A percentile compares a stretch with the other conserved stretches of the same genome.
These are phyloP conservation scores for Kazachstania sp. DNA, from an alignment of 1,139 yeast species.

Conservation along the genomic window DNA sequence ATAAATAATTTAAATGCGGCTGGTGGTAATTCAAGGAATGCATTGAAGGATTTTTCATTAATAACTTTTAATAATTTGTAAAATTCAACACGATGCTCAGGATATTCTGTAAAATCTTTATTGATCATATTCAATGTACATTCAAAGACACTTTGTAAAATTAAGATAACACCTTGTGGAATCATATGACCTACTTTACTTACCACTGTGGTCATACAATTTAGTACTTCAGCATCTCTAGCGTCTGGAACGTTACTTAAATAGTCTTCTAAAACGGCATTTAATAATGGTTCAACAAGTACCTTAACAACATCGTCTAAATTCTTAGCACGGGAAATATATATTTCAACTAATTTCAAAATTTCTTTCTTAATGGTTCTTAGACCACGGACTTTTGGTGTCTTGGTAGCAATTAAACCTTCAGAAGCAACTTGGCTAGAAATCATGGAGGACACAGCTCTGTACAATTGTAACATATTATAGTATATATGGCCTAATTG, in stretches of 20 bases:
- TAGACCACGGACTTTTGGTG: constrained; percentile 90
- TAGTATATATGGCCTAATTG: constrained; percentile 82
- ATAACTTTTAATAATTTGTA: constrained; percentile 83
- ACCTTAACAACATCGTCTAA: constrained; percentile 78
- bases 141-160: constrained; percentile 86
- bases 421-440: constrained; percentile 70
- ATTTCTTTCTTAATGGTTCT: constrained; percentile 95
- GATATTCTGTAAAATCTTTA: constrained; percentile 90
- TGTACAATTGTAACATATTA: constrained; percentile 83
- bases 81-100: constrained; percentile 95
- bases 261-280: constrained; percentile 86
- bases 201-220: constrained; percentile 88
- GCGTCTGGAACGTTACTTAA: constrained; percentile 87
- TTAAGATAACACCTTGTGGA: constrained; percentile 82
- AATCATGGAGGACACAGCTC: constrained; percentile 84
- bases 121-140: constrained; percentile 93
- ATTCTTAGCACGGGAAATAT: constrained; percentile 71
- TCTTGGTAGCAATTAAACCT: constrained; percentile 83
- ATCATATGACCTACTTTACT: constrained; percentile 79
- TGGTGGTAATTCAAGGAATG: constrained; percentile 80
- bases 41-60: constrained; percentile 75
- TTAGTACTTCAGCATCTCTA: constrained; percentile 93
- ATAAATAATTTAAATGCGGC: constrained; percentile 86
- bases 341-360: constrained; percentile 80
- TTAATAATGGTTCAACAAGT: constrained; percentile 73